Conservation (phyloP, 768 basidiomycete species). For the Trametes meyenii region DNA sequence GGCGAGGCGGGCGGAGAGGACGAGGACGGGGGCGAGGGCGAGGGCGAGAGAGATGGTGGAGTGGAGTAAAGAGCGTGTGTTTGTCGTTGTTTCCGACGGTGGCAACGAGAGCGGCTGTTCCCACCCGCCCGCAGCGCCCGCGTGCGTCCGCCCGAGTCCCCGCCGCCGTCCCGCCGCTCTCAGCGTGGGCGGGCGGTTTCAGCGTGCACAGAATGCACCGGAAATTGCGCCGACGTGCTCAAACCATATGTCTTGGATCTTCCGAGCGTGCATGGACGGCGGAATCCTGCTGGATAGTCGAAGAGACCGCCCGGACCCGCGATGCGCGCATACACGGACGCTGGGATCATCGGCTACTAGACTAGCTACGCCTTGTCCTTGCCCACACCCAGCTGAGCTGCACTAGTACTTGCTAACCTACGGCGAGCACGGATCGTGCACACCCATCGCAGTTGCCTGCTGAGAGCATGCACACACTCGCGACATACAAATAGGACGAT, state of each 20-base stretch:
- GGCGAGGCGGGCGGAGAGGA: conserved; percentile 18
- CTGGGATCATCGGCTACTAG: not conserved
- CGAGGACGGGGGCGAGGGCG: conserved; percentile 22
- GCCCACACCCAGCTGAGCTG: not conserved
- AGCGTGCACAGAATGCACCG: conserved; percentile 6
- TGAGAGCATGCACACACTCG: not conserved
- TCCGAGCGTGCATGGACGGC: not conserved
- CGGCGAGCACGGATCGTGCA: not conserved
- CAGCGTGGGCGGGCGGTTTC: not conserved
- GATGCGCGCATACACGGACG: no score
- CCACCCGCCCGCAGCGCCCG: conserved; percentile 3
- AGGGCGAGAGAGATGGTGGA: conserved; percentile 25
- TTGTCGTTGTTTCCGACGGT: conserved; percentile 26
- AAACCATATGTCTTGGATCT: not conserved
- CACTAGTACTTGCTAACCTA: not conserved
- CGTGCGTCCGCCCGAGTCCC: not conserved
- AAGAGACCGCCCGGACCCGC: not conserved
- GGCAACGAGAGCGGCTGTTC: conserved; percentile 13
- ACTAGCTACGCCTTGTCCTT: not conserved
- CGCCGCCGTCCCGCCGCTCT: not conserved
- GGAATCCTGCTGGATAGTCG: not conserved
- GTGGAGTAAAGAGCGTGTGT: conserved; percentile 30
- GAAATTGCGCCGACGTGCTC: not conserved
- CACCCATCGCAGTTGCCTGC: not conserved
- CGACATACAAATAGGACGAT: not conserved